These are phyloP conservation scores for Pythium plurisporium DNA, from an alignment of 352 stramenopile genomes.

Conservation along the genomic window DNA sequence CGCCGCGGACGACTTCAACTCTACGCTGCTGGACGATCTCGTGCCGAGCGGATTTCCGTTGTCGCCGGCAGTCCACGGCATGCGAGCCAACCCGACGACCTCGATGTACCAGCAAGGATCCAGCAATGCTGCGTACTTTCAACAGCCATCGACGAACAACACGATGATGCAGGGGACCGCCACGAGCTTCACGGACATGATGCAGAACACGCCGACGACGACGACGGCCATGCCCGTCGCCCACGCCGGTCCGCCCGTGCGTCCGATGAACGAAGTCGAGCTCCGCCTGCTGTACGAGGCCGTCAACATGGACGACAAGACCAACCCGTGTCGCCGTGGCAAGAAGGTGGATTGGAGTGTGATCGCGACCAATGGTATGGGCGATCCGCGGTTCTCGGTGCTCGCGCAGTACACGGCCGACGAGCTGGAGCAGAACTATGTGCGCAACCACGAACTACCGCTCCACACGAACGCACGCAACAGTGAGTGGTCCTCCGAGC, in stretches of 20 bases:
- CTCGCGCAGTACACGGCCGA: conserved; percentile 58
- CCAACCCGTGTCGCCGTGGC: conserved; percentile 64
- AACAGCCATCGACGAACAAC: neutral
- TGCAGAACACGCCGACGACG: neutral
- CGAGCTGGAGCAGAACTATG: conserved; percentile 67
- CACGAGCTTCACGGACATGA: conserved; percentile 22
- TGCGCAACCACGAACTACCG: conserved; percentile 59
- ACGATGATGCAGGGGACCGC: neutral
- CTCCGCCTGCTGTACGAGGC: conserved; percentile 66
- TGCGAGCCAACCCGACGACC: conserved; percentile 7
- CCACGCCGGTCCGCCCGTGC: conserved; percentile 30
- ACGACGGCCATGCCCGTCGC: neutral
- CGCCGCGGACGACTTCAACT: conserved; percentile 16
- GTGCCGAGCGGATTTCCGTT: conserved; percentile 18
- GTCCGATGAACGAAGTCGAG: conserved; percentile 40
- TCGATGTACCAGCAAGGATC: conserved; percentile 17
- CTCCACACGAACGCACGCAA: conserved; percentile 36
- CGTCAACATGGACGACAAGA: conserved; percentile 55
- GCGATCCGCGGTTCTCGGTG: conserved; percentile 50
- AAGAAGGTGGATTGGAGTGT: conserved; percentile 78
- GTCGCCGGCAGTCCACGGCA: conserved; percentile 4
- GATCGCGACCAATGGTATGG: conserved; percentile 64
- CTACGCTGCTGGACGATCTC: conserved; percentile 20
- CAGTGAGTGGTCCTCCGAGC: conserved; percentile 64
- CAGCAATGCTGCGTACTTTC: conserved; percentile 1